Evolutionary conservation across 2,329 filamentous ascomycete genomes (phyloP), one percentile per base, ranked within the genome.

Genomic region (Epichloe festucae): DNA sequence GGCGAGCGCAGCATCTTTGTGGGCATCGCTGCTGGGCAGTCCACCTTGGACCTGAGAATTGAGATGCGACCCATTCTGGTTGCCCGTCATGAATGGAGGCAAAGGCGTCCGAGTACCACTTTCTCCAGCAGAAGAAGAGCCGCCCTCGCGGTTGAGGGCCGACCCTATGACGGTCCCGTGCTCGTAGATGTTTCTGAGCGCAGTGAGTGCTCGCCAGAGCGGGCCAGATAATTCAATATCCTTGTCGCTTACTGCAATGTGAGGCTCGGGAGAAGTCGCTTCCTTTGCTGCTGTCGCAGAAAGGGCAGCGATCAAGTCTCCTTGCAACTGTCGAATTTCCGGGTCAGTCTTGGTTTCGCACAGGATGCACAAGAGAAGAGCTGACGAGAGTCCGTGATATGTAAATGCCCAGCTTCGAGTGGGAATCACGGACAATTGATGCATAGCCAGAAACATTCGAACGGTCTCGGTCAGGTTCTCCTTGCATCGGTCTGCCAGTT

Each of bases 361-460:
- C 1, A 83, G 61, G 48, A 84, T 81, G 15, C 80, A 80, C 8
- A 84, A 74, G 3, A 84, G 68, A 3, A 84, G 72, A 1, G 81
- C 81, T 0, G 81, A 84, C 8, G 80, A 84, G 7, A 84, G 71
- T 1, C 81, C 79, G 58, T 84, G 79, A 53, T 84, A 84, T 1
- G 81, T 84, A 54, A 84, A 84, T 0, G 81, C 80, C 81, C 81
- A 84, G 52, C 78, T 83, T 27, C 81, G 71, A 0, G 81, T 84
- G 1, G 81, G 81, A 46, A 84, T 83, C 8, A 81, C 77, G 2
- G 79, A 83, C 34, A 84, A 67, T 55, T 82, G 80, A 62, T 84
- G 80, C 81, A 84, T 84, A 15, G 80, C 78, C 21, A 84, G 68
- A 60, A 84, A 84, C 80, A 84, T 84, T 41, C 78, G 75, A 11